Evolutionary conservation across 2,329 filamentous ascomycete species (phyloP).

Genomic region (Waltergamsia citrina): DNA sequence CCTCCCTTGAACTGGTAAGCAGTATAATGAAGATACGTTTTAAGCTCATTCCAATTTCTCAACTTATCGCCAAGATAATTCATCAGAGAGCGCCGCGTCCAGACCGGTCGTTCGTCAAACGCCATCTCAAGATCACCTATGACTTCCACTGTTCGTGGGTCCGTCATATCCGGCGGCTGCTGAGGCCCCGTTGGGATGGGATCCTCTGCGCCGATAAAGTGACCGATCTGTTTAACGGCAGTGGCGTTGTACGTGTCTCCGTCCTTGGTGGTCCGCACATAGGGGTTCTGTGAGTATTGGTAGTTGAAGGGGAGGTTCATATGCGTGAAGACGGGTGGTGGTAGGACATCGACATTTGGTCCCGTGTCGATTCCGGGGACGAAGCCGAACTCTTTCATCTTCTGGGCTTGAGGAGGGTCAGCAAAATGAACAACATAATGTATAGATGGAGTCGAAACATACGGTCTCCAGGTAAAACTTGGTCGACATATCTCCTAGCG

Average conservation of each 20-base stretch:
- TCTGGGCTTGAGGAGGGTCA: constrained; percentile 26
- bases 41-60: constrained; percentile 49
- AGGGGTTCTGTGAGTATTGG: constrained; percentile 79
- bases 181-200: constrained; percentile 54
- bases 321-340: constrained; percentile 70
- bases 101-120: constrained; percentile 69
- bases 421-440: background rate
- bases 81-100: constrained; percentile 73
- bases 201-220: constrained; percentile 52
- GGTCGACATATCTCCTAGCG: constrained; percentile 60
- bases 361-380: constrained; percentile 49
- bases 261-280: constrained; percentile 53
- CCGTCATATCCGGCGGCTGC: constrained; percentile 46
- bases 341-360: constrained; percentile 60
- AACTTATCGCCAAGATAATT: constrained; percentile 54
- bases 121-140: constrained; percentile 54
- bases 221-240: constrained; percentile 46
- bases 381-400: constrained; percentile 55
- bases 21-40: constrained; percentile 71
- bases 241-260: constrained; percentile 49
- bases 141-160: constrained; percentile 52
- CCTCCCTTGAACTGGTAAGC: constrained; percentile 91
- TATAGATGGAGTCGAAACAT: too few relatives aligned
- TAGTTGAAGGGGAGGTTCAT: constrained; percentile 67
- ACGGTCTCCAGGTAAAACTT: constrained; percentile 65